A percentile compares a stretch with the other conserved stretches of the same genome.
Evolutionary conservation across 2,329 filamentous ascomycete species (phyloP).

Genomic region (Fusarium sp.): DNA sequence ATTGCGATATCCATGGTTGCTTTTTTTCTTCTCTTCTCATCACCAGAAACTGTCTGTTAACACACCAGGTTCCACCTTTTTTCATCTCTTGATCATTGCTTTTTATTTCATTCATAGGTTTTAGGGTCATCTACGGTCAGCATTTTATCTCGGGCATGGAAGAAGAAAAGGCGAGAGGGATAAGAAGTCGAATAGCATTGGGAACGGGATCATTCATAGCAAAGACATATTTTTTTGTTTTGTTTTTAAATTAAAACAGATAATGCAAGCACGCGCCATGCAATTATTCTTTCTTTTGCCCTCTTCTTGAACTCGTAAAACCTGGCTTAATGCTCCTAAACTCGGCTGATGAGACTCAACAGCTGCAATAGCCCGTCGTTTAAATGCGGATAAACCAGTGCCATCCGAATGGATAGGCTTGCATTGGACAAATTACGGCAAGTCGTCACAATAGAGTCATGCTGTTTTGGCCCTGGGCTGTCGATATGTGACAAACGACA

Average conservation of each 20-base stretch:
- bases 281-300: background rate
- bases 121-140: constrained; percentile 32
- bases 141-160: constrained; percentile 22
- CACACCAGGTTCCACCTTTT: constrained; percentile 5
- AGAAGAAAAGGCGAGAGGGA: constrained; percentile 12
- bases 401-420: too few species aligned
- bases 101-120: constrained; percentile 1
- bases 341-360: too few species aligned
- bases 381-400: too few species aligned
- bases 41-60: constrained; percentile 5
- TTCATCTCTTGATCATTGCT: constrained; percentile 5
- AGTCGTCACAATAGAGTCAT: background rate
- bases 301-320: too few species aligned
- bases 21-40: constrained; percentile 6
- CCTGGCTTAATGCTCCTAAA: too few species aligned
- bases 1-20: constrained; percentile 36
- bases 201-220: constrained; percentile 4
- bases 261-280: constrained; percentile 13
- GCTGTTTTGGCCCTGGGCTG: background rate
- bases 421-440: too few species aligned
- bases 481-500: constrained; percentile 33
- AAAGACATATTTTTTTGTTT: background rate
- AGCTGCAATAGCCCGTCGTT: too few species aligned
- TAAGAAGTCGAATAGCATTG: constrained; percentile 2
- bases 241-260: constrained; percentile 4